Conservation (phyloP, 2,329 filamentous ascomycete species). For the Pseudogymnoascus pannorum region DNA sequence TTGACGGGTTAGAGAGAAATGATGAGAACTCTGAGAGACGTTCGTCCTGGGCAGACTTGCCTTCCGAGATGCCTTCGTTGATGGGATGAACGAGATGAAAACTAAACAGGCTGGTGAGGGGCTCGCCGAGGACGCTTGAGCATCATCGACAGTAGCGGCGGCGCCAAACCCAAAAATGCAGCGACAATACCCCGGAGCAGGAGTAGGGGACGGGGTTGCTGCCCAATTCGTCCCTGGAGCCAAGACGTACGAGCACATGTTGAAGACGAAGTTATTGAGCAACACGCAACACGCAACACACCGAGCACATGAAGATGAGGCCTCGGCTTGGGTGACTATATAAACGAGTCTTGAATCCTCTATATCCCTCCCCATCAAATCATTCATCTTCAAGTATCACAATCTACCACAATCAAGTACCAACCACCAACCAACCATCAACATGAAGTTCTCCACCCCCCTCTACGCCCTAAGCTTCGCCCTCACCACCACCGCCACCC, state of each 20-base stretch:
- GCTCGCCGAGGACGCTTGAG: neutral
- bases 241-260: neutral
- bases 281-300: neutral
- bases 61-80: neutral
- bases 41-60: neutral
- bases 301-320: slow-evolving; percentile 2
- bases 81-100: neutral
- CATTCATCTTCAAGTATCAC: neutral
- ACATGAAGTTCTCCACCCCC: neutral
- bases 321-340: neutral
- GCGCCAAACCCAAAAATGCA: neutral
- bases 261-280: neutral
- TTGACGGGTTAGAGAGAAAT: neutral
- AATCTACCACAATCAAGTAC: neutral
- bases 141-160: neutral
- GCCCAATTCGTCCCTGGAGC: neutral
- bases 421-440: neutral
- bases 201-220: neutral
- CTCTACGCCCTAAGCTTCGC: neutral
- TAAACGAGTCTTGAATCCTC: neutral
- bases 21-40: neutral
- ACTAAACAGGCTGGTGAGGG: neutral
- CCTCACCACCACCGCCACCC: neutral
- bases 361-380: neutral
- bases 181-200: neutral